Conservation (phyloP, 2,329 filamentous ascomycete genomes). For the Juglanconis juglandina region DNA sequence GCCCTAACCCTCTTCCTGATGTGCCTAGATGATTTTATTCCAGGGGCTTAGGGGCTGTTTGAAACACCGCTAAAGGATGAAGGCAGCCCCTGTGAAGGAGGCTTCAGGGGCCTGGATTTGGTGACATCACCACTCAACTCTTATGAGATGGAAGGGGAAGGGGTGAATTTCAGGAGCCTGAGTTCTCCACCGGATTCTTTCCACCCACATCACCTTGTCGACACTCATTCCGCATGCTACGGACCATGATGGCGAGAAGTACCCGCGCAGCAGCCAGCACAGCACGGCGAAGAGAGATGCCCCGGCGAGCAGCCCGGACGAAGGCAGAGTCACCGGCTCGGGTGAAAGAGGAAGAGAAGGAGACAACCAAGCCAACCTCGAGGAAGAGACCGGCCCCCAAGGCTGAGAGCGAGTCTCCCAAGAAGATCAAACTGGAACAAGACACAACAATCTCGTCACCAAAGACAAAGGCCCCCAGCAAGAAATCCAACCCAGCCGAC, state of each 20-base stretch:
- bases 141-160: too few species aligned
- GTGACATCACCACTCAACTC: constrained; percentile 18
- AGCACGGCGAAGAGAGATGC: constrained; percentile 4
- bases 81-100: not conserved
- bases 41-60: too few species aligned
- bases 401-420: constrained; percentile 5
- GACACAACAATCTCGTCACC: not conserved
- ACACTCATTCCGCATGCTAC: constrained; percentile 1
- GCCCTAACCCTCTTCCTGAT: too few species aligned
- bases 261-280: constrained; percentile 14
- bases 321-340: constrained; percentile 7
- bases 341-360: constrained; percentile 3
- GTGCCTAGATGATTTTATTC: too few species aligned
- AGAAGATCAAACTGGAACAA: constrained; percentile 9
- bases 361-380: not conserved
- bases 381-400: constrained; percentile 15
- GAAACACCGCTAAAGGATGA: not conserved
- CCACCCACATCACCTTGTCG: not conserved
- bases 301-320: constrained; percentile 11
- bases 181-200: not conserved
- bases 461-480: constrained; percentile 13
- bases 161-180: not conserved
- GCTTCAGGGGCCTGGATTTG: not conserved
- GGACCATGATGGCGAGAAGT: constrained; percentile 12
- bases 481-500: constrained; percentile 10